A percentile compares a stretch with the other conserved stretches of the same genome.
These are phyloP conservation scores for Xylariaceae sp. DNA, from an alignment of 2,329 filamentous ascomycete genomes.

Conservation along the genomic window DNA sequence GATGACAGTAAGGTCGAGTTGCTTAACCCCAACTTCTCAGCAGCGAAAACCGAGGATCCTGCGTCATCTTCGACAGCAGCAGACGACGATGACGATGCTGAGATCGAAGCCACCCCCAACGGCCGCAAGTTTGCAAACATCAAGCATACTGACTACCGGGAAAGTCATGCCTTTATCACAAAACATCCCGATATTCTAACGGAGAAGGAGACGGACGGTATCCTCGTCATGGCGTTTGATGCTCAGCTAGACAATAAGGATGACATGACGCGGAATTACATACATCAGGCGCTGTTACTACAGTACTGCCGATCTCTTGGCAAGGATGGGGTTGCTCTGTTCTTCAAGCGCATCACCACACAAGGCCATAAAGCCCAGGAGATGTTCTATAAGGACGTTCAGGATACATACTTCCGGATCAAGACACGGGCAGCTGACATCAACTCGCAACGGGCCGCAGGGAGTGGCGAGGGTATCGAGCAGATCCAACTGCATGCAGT, in stretches of 20 bases:
- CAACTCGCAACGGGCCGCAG: slow-evolving; percentile 48
- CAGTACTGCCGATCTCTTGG: slow-evolving; percentile 94
- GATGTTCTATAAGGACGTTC: slow-evolving; percentile 89
- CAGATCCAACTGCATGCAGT: slow-evolving; percentile 98
- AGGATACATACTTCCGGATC: slow-evolving; percentile 81
- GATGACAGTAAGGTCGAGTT: slow-evolving; percentile 61
- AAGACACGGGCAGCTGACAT: slow-evolving; percentile 72
- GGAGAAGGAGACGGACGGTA: slow-evolving; percentile 84
- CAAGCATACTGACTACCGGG: slow-evolving; percentile 66
- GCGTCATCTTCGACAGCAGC: slow-evolving; percentile 33
- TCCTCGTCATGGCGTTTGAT: slow-evolving; percentile 90
- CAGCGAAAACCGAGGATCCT: slow-evolving; percentile 28
- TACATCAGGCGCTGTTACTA: slow-evolving; percentile 86
- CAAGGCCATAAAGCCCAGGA: slow-evolving; percentile 84
- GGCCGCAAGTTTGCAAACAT: slow-evolving; percentile 82
- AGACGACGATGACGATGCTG: slow-evolving; percentile 54
- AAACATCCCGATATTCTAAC: slow-evolving; percentile 72
- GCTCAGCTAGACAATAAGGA: slow-evolving; percentile 72
- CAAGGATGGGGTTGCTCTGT: slow-evolving; percentile 80
- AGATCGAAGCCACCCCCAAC: slow-evolving; percentile 70
- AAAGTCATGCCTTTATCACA: slow-evolving; percentile 73
- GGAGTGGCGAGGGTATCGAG: slow-evolving; percentile 67
- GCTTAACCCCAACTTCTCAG: slow-evolving; percentile 62
- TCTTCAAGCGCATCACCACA: slow-evolving; percentile 95
- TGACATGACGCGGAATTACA: slow-evolving; percentile 77